Evolutionary conservation across 2,329 filamentous ascomycete species (phyloP).

Genomic region (Apiospora phragmitis): DNA sequence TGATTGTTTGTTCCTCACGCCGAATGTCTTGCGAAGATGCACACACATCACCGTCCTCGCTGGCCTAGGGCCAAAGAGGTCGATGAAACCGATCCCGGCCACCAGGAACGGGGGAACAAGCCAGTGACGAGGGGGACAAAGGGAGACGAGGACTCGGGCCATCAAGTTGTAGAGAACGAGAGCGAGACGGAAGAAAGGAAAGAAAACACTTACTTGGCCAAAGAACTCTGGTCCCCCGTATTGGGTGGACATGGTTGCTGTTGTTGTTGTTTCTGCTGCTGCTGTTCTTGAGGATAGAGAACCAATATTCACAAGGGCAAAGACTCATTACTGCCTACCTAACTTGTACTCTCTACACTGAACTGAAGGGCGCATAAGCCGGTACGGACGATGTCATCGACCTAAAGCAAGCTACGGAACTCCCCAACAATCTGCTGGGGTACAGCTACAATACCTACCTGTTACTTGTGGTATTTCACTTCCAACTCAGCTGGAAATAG

Average conservation of each 20-base stretch:
- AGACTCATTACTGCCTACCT: not conserved
- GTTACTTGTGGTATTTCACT: not conserved
- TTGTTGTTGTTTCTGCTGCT: not conserved
- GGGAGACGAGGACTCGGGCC: not conserved
- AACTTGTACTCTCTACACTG: not conserved
- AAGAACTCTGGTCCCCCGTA: not conserved
- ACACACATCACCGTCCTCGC: not conserved
- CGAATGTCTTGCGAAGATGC: not conserved
- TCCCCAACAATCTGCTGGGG: not conserved
- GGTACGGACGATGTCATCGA: not conserved
- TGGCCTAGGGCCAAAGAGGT: not conserved
- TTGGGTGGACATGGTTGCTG: not conserved
- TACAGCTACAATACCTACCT: not conserved
- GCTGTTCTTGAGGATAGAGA: not conserved
- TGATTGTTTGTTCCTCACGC: not conserved
- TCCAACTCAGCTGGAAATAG: not conserved
- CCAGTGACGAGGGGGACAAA: not conserved
- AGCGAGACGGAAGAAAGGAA: not conserved
- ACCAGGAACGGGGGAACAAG: not conserved
- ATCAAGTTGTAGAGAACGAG: not conserved
- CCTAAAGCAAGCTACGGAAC: not conserved
- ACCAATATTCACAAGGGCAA: not conserved
- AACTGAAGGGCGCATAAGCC: not conserved
- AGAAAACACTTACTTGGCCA: not conserved
- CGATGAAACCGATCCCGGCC: not conserved